Base-by-base conservation (phyloP, 441 rosid genomes). In the Biscutella laevigata region DNA sequence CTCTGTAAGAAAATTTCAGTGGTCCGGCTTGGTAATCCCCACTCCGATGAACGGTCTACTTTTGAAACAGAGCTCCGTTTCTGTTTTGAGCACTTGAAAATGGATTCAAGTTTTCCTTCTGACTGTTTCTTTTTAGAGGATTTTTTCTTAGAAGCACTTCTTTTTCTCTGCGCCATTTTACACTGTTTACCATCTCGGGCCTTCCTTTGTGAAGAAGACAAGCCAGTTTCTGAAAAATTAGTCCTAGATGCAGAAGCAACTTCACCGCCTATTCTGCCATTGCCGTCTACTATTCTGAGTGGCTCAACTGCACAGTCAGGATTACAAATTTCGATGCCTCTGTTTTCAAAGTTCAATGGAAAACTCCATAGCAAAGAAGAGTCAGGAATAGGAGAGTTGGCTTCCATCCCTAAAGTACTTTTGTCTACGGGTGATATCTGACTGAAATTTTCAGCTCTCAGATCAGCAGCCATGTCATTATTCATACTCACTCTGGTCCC, bases 51-150 rank as follows among this genome's bases (percentile, higher is more conserved):
- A 50, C 95, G 84, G 58, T 75, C 76, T 14, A 77, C 66, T 68
- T 78, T 87, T 55, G 79, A 69, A 59, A 69, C 40, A 72, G 68
- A 74, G 66, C 84, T 90, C 68, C 98, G 83, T 78, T 72, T 84
- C 75, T 72, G 77, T 65, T 76, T 84, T 50, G 74, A 62, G 59
- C 67, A 62, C 55, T 73, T 76, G 32, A 76, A 68, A 37, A 74
- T 38, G 19, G 69, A 61, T 26, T 73, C 80, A 12, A 53, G 50
- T 32, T 69, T 50, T 59, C 53, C 61, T 46, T 62, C 66, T 19
- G 72, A 53, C 36, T 55, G 66, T 12, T 55, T 71, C 65, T 53
- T 75, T 59, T 62, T 74, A 34, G 67, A 47, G 13, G 70, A 71
- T 29, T 66, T 75, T 71, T 64, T 68, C 41, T 61, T 73, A 71